A percentile compares a stretch with the other conserved stretches of the same genome.
Conservation (phyloP, 2,329 filamentous ascomycete species). For the Cyphellophora attinorum region DNA sequence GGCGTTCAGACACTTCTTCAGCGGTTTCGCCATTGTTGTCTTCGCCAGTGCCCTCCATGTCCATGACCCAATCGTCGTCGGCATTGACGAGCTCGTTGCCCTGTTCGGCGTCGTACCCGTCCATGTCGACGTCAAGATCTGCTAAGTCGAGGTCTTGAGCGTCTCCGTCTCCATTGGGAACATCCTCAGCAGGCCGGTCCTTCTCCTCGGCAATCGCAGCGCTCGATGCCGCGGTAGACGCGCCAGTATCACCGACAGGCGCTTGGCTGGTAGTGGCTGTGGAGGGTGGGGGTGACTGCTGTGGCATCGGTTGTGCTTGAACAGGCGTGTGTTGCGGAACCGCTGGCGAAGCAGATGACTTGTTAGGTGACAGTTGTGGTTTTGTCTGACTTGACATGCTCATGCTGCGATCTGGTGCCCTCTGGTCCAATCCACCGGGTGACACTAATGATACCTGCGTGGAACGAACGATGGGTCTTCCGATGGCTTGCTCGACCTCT, state of each 20-base stretch:
- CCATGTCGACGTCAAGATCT: conserved; percentile 45
- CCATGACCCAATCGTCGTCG: conserved; percentile 65
- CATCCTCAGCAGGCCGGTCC: conserved; percentile 2
- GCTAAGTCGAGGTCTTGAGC: conserved; percentile 4
- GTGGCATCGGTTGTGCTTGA: conserved; percentile 3
- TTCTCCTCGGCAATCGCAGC: conserved; percentile 1
- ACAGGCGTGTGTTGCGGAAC: conserved; percentile 32
- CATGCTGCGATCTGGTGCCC: conserved; percentile 19
- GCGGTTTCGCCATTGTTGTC: not conserved
- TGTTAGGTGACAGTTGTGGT: conserved; percentile 2
- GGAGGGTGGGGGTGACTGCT: conserved; percentile 1
- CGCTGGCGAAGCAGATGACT: conserved; percentile 4
- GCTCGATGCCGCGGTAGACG: conserved; percentile 1
- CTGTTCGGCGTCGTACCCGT: conserved; percentile 38
- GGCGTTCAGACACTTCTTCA: too few relatives aligned
- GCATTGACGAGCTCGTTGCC: conserved; percentile 33
- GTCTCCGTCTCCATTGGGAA: conserved; percentile 2
- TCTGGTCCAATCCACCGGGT: conserved; percentile 64
- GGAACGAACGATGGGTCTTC: conserved; percentile 55
- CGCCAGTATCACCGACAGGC: conserved; percentile 1
- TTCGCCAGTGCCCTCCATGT: conserved; percentile 45
- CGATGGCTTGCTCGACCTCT: conserved; percentile 63
- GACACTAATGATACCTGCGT: conserved; percentile 62
- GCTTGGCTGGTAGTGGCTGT: not conserved
- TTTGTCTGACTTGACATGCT: not conserved